phyloP scores from a whole-genome alignment of 495 filamentous ascomycete genomes.

The Paragyromitra xinjiangensis region DNA sequence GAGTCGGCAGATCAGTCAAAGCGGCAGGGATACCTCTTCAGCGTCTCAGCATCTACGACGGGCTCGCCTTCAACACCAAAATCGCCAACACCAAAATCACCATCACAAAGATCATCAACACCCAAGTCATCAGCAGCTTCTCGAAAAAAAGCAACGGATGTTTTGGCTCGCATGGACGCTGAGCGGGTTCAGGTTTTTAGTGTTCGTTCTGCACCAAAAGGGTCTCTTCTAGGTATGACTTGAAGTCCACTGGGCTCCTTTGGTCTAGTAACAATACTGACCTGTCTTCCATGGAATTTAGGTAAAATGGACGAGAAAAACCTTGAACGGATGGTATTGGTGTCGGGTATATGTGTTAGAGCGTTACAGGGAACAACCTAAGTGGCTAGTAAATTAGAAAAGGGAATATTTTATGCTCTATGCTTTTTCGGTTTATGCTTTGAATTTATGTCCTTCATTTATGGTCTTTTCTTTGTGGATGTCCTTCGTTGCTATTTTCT shows the following conservation, averaged over 20 bases:
- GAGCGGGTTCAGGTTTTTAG: constrained; percentile 40
- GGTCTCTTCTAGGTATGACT: constrained; percentile 38
- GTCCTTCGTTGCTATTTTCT: constrained; percentile 25
- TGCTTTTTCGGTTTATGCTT: not conserved
- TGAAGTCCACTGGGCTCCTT: not conserved
- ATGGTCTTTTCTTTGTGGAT: constrained; percentile 27
- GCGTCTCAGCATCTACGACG: constrained; percentile 10
- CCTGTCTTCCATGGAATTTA: constrained; percentile 1
- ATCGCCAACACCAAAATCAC: constrained; percentile 23
- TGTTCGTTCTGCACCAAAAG: constrained; percentile 22
- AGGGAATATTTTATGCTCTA: constrained; percentile 8
- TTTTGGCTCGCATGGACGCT: constrained; percentile 42
- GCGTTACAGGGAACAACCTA: constrained; percentile 23
- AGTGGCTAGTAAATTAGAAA: not conserved
- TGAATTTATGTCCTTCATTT: constrained; percentile 15
- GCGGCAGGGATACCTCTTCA: constrained; percentile 28
- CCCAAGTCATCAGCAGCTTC: constrained; percentile 22
- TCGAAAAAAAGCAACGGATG: constrained; percentile 21
- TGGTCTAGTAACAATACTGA: constrained; percentile 9
- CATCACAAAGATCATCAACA: constrained; percentile 22
- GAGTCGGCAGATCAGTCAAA: constrained; percentile 19
- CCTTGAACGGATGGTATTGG: constrained; percentile 36
- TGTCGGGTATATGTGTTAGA: constrained; percentile 42
- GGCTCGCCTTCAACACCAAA: constrained; percentile 15
- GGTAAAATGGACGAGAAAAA: constrained; percentile 48